These are phyloP conservation scores for Phialophora macrospora DNA, from an alignment of 2,329 filamentous ascomycete genomes.

Conservation along the genomic window DNA sequence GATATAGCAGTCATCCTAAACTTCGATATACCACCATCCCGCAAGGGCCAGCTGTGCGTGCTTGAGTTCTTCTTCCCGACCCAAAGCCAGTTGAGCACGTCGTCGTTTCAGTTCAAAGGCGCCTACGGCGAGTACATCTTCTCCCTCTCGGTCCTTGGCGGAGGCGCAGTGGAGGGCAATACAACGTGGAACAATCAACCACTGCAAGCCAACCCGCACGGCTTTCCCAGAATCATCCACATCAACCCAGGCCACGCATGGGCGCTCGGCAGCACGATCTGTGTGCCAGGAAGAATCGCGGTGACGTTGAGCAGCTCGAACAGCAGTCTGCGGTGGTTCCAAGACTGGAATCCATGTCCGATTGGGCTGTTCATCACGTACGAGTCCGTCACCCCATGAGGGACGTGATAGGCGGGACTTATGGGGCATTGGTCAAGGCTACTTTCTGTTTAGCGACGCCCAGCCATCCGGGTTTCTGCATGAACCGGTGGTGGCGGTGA, in stretches of 20 bases:
- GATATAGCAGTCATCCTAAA: conserved; percentile 66
- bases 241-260: conserved; percentile 61
- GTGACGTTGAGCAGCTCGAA: conserved; percentile 59
- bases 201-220: conserved; percentile 52
- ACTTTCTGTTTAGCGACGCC: not conserved
- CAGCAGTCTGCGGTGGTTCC: conserved; percentile 62
- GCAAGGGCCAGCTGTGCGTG: conserved; percentile 63
- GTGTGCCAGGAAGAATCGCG: conserved; percentile 49
- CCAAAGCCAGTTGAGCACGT: conserved; percentile 61
- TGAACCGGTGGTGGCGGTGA: not conserved
- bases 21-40: conserved; percentile 65
- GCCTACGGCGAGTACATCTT: conserved; percentile 58
- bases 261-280: conserved; percentile 49
- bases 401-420: not conserved
- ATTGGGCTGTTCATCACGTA: conserved; percentile 36
- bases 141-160: conserved; percentile 48
- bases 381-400: conserved; percentile 17
- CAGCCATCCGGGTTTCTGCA: conserved; percentile 4
- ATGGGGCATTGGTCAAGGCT: conserved; percentile 6
- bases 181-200: conserved; percentile 60
- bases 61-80: conserved; percentile 68
- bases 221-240: conserved; percentile 45
- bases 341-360: conserved; percentile 61
- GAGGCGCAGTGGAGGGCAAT: conserved; percentile 48
- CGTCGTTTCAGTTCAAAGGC: conserved; percentile 61